These are phyloP conservation scores for Yamadazyma endophytica DNA, from an alignment of 805 yeast genomes.

Conservation along the genomic window DNA sequence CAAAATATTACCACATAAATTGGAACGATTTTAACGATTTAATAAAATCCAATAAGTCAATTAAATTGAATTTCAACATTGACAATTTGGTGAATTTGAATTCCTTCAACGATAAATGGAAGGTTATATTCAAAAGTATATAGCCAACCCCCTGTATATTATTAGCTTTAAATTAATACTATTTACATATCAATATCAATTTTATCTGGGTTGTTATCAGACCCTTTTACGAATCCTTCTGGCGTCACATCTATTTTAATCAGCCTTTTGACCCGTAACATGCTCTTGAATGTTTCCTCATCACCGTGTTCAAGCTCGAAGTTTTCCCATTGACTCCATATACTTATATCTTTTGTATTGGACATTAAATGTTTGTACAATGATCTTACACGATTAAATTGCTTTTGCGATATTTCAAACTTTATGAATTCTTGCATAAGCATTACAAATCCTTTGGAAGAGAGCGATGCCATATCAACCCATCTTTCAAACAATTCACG, in stretches of 20 bases:
- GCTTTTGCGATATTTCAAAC: conserved; percentile 53
- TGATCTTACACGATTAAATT: conserved; percentile 58
- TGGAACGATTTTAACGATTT: conserved; percentile 36
- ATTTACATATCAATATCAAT: conserved; percentile 54
- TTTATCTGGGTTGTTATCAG: conserved; percentile 49
- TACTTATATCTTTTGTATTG: conserved; percentile 5
- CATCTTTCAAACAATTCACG: conserved; percentile 4
- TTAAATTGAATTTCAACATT: conserved; percentile 30
- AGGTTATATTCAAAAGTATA: conserved; percentile 12
- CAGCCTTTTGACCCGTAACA: conserved; percentile 59
- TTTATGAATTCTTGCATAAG: conserved; percentile 21
- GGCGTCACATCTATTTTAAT: conserved; percentile 26
- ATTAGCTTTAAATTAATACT: no score
- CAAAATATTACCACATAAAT: conserved; percentile 38
- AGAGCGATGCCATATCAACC: conserved; percentile 5
- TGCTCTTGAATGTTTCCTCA: conserved; percentile 67
- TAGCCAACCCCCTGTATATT: no score
- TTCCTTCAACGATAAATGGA: conserved; percentile 38
- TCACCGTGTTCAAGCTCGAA: conserved; percentile 73
- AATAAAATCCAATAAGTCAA: conserved; percentile 28
- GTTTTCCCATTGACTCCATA: conserved; percentile 64
- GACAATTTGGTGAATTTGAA: conserved; percentile 32
- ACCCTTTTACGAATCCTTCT: conserved; percentile 48
- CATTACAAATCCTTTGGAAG: conserved; percentile 27
- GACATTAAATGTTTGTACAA: conserved; percentile 41